A percentile compares a stretch with the other conserved stretches of the same genome.
Conservation (phyloP, 2,329 filamentous ascomycete genomes). For the Venturia carpophila region DNA sequence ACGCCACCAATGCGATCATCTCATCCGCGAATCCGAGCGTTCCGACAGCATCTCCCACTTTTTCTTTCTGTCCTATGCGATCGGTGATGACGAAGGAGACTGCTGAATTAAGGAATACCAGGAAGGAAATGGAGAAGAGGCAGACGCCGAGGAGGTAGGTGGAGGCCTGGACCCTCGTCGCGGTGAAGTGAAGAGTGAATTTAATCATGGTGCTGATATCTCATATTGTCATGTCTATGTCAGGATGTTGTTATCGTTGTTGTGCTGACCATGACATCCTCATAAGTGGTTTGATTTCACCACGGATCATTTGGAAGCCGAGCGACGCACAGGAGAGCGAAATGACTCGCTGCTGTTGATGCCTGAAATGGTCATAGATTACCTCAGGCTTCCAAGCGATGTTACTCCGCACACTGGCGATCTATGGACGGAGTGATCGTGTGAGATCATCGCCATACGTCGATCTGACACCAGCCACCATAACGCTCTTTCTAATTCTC, state of each 20-base stretch:
- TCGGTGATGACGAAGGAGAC: constrained; percentile 81
- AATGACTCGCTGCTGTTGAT: too few relatives aligned
- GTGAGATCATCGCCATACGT: not conserved
- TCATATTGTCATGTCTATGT: not conserved
- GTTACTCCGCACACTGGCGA: not conserved
- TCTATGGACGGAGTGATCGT: not conserved
- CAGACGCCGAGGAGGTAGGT: constrained; percentile 77
- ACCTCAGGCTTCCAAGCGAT: too few relatives aligned
- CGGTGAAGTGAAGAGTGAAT: constrained; percentile 37
- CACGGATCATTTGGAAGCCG: too few relatives aligned
- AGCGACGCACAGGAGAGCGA: too few relatives aligned
- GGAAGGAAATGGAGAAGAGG: constrained; percentile 80
- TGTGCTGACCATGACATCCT: too few relatives aligned
- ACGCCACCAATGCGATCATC: constrained; percentile 70
- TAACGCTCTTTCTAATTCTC: too few relatives aligned
- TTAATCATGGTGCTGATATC: not conserved
- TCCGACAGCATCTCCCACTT: constrained; percentile 72
- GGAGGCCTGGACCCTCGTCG: constrained; percentile 48
- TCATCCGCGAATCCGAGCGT: constrained; percentile 82
- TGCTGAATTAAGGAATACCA: constrained; percentile 81
- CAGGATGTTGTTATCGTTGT: not conserved
- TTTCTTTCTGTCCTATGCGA: constrained; percentile 63
- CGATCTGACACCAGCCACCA: not conserved
- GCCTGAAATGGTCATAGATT: too few relatives aligned
- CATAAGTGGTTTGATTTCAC: too few relatives aligned